phyloP scores from a whole-genome alignment of 352 stramenopile genomes.

The Saprolegnia diclina region DNA sequence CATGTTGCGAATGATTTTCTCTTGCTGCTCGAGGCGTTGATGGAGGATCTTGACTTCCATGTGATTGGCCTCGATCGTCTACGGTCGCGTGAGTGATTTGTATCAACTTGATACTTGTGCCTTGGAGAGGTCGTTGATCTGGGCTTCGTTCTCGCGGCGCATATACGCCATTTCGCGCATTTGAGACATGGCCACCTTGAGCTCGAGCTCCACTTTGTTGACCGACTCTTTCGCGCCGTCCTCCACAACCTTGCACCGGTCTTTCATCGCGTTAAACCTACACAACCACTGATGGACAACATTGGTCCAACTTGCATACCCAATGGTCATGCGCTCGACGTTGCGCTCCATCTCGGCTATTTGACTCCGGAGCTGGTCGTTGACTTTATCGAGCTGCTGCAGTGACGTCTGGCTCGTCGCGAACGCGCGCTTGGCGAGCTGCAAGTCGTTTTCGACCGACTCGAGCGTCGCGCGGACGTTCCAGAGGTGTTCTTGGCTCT shows the following conservation, averaged over 20 bases:
- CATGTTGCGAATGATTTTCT: slow-evolving; percentile 40
- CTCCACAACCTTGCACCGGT: slow-evolving; percentile 75
- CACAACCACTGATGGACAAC: background rate
- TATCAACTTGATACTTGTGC: background rate
- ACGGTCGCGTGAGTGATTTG: background rate
- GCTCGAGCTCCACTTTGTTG: slow-evolving; percentile 74
- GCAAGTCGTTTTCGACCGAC: slow-evolving; percentile 62
- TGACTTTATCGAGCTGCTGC: slow-evolving; percentile 56
- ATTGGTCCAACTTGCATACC: slow-evolving; percentile 32
- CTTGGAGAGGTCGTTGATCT: slow-evolving; percentile 53
- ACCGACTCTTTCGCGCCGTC: slow-evolving; percentile 68
- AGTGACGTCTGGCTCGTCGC: slow-evolving; percentile 72
- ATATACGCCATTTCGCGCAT: slow-evolving; percentile 68
- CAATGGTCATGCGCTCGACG: slow-evolving; percentile 67
- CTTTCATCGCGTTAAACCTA: slow-evolving; percentile 48
- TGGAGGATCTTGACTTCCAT: slow-evolving; percentile 48
- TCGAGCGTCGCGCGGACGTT: slow-evolving; percentile 59
- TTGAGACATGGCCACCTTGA: slow-evolving; percentile 64
- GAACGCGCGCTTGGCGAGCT: slow-evolving; percentile 75
- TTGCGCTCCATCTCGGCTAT: slow-evolving; percentile 66
- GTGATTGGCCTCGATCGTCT: slow-evolving; percentile 41
- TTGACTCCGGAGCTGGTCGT: slow-evolving; percentile 64
- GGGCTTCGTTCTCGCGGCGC: slow-evolving; percentile 60
- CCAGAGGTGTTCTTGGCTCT: slow-evolving; percentile 68
- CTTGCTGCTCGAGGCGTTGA: slow-evolving; percentile 34